Evolutionary conservation across 140 eudicot species (phyloP).

Genomic region (Oenanthe javanica): DNA sequence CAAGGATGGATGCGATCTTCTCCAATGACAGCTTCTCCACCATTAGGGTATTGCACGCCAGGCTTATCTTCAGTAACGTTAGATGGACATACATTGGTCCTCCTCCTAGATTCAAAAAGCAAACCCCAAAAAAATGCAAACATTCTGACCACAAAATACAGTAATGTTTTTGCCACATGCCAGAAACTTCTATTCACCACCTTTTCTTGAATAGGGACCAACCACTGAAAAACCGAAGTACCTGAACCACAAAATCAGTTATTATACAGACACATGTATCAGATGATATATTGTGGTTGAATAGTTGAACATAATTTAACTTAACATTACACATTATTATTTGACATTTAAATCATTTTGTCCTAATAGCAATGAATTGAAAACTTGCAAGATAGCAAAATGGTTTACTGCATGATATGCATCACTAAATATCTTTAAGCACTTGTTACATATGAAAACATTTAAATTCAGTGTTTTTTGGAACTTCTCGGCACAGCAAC

Average conservation of each 20-base stretch:
- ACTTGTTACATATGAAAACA: neutral
- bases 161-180: constrained; percentile 38
- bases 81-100: constrained; percentile 29
- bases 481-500: neutral
- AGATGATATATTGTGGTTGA: neutral
- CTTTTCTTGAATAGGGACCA: constrained; percentile 40
- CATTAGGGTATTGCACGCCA: constrained; percentile 22
- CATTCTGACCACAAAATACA: constrained; percentile 30
- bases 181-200: constrained; percentile 49
- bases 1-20: constrained; percentile 46
- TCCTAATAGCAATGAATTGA: neutral
- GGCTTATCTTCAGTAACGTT: constrained; percentile 22
- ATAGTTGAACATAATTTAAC: neutral
- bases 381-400: neutral
- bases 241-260: constrained; percentile 29
- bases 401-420: neutral
- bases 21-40: constrained; percentile 22
- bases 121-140: constrained; percentile 25
- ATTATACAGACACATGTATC: neutral
- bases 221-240: constrained; percentile 24
- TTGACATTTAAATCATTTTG: neutral
- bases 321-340: neutral
- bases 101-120: constrained; percentile 41
- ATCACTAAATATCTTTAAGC: neutral
- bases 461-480: neutral